These are phyloP conservation scores for Nymphaea thermarum DNA, from an alignment of 164 flowering plant species.

Conservation along the genomic window DNA sequence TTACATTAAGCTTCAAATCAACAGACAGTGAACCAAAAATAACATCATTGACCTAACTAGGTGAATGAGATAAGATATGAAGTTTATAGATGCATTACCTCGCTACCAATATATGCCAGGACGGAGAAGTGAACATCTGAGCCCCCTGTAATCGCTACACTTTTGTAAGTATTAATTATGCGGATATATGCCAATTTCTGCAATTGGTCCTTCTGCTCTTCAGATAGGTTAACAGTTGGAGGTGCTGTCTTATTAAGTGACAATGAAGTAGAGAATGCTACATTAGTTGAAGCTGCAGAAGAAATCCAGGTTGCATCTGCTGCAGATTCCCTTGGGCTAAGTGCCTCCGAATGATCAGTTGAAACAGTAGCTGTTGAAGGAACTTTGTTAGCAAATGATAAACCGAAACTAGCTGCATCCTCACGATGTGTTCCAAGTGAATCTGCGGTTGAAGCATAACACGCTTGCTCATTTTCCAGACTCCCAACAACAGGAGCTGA, in stretches of 20 bases:
- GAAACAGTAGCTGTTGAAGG: conserved; percentile 18
- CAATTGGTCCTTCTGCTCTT: conserved; percentile 60
- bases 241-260: conserved; percentile 79
- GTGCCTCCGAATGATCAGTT: conserved; percentile 73
- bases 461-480: conserved; percentile 19
- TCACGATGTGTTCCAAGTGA: conserved; percentile 43
- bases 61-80: background rate
- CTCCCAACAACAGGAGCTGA: conserved; percentile 24
- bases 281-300: conserved; percentile 43
- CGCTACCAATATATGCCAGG: conserved; percentile 70
- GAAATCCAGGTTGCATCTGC: conserved; percentile 35
- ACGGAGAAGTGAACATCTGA: conserved; percentile 55
- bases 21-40: too few species aligned
- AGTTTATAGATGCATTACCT: conserved; percentile 34
- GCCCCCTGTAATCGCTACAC: conserved; percentile 65
- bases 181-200: conserved; percentile 56
- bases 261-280: conserved; percentile 25
- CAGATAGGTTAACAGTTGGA: conserved; percentile 55
- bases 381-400: background rate
- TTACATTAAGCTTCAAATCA: too few species aligned
- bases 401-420: background rate
- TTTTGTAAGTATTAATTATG: conserved; percentile 75
- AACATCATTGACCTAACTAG: background rate
- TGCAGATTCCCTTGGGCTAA: conserved; percentile 42
- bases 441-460: conserved; percentile 32